Evolutionary conservation across 352 stramenopile species (phyloP).

Genomic region (Pythium volutum): DNA sequence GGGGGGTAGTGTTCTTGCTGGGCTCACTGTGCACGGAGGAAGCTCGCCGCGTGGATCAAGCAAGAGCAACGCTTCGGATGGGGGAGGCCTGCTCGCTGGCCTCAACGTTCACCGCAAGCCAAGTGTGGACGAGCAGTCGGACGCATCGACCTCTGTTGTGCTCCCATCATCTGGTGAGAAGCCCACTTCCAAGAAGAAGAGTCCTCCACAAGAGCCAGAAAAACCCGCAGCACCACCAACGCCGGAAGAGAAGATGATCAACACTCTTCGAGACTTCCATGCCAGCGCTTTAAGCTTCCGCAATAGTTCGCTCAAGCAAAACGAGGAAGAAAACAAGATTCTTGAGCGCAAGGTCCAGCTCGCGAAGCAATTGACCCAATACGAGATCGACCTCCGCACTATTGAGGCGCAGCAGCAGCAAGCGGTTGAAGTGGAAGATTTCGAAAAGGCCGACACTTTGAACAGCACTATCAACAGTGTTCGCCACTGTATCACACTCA

Average conservation of each 20-base stretch:
- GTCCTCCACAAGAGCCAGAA: constrained; percentile 17
- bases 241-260: constrained; percentile 62
- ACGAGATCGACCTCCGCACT: constrained; percentile 71
- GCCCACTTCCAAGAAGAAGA: constrained; percentile 26
- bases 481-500: constrained; percentile 75
- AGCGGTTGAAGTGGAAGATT: constrained; percentile 79
- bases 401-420: constrained; percentile 83
- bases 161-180: constrained; percentile 11
- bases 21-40: constrained; percentile 62
- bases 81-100: constrained; percentile 44
- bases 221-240: constrained; percentile 35
- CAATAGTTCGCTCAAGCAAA: constrained; percentile 57
- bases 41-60: constrained; percentile 28
- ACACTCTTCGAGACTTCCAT: constrained; percentile 73
- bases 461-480: constrained; percentile 82
- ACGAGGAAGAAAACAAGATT: constrained; percentile 71
- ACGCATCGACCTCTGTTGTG: constrained; percentile 26
- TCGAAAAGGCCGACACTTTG: constrained; percentile 78
- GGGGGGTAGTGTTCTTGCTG: constrained; percentile 48
- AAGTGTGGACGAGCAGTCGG: constrained; percentile 21
- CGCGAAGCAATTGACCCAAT: constrained; percentile 67
- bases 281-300: constrained; percentile 68
- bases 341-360: constrained; percentile 65
- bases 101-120: constrained; percentile 41
- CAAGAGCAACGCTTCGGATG: constrained; percentile 19